Evolutionary conservation across 352 stramenopile genomes (phyloP).

Genomic region (Pilasporangium apinafurcum): DNA sequence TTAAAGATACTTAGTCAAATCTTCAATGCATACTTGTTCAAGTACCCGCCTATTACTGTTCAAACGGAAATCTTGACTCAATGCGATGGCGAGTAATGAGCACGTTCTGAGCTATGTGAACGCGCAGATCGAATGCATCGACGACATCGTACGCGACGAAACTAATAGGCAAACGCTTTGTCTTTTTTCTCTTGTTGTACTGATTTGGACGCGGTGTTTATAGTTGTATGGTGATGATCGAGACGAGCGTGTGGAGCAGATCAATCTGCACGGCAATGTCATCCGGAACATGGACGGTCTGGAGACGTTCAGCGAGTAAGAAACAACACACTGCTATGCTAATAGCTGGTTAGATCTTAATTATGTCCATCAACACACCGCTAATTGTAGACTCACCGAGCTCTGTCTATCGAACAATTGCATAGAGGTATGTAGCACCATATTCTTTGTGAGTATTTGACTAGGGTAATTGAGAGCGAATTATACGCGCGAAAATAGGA

Average conservation of each 20-base stretch:
- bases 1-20: too few relatives aligned
- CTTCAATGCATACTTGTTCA: too few relatives aligned
- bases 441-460: background rate
- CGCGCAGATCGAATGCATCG: slow-evolving; percentile 20
- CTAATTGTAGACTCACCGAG: slow-evolving; percentile 32
- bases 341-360: background rate
- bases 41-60: background rate
- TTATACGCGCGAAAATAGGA: slow-evolving; percentile 19
- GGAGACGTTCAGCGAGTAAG: slow-evolving; percentile 42
- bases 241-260: slow-evolving; percentile 49
- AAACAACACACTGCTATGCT: background rate
- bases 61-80: too few relatives aligned
- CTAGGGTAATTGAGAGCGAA: background rate
- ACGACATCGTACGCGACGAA: slow-evolving; percentile 21
- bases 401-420: slow-evolving; percentile 79
- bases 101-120: slow-evolving; percentile 30
- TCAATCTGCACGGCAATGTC: slow-evolving; percentile 75
- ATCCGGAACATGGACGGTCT: slow-evolving; percentile 64
- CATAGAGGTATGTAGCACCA: slow-evolving; percentile 31
- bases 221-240: slow-evolving; percentile 23
- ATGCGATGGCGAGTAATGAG: too few relatives aligned
- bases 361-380: background rate
- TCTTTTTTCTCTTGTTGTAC: background rate
- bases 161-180: background rate
- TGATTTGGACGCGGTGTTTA: background rate